phyloP scores from a whole-genome alignment of 129 eudicot species.

The Daucus carota region DNA sequence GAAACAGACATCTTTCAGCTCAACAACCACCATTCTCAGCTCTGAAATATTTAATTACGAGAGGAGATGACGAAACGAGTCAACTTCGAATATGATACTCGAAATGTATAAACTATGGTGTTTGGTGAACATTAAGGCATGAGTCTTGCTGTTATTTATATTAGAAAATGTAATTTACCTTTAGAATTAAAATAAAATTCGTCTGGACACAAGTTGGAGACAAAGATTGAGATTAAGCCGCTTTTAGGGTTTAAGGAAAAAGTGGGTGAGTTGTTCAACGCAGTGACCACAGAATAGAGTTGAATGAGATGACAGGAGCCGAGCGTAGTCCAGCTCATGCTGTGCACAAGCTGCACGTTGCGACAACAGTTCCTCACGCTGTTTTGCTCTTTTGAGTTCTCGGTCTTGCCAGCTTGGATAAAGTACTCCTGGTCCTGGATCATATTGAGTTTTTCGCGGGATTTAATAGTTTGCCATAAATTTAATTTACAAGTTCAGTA shows the following conservation, averaged over 20 bases:
- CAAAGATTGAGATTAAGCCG: not conserved
- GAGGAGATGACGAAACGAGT: not conserved
- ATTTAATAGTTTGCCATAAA: no score
- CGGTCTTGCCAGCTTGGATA: not conserved
- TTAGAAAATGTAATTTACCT: not conserved
- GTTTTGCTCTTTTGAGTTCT: not conserved
- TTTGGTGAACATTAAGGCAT: not conserved
- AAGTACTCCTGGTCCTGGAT: no score
- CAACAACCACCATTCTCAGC: conserved; percentile 4
- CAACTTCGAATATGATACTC: not conserved
- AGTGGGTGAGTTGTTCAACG: not conserved
- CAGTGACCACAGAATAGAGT: not conserved
- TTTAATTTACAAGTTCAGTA: no score
- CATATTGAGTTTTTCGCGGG: no score
- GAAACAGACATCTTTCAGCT: not conserved
- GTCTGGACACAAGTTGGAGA: not conserved
- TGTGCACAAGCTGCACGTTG: conserved; percentile 8
- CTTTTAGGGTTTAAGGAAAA: not conserved
- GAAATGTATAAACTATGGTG: not conserved
- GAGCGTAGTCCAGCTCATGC: not conserved
- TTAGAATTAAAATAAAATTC: not conserved
- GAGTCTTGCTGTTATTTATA: not conserved
- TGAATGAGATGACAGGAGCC: not conserved
- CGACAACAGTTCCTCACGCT: not conserved
- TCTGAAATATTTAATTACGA: not conserved